Percentiles rank a stretch among this genome's conserved stretches.
Evolutionary conservation across 2,329 filamentous ascomycete species (phyloP).

Genomic region (Penicillium paneum): DNA sequence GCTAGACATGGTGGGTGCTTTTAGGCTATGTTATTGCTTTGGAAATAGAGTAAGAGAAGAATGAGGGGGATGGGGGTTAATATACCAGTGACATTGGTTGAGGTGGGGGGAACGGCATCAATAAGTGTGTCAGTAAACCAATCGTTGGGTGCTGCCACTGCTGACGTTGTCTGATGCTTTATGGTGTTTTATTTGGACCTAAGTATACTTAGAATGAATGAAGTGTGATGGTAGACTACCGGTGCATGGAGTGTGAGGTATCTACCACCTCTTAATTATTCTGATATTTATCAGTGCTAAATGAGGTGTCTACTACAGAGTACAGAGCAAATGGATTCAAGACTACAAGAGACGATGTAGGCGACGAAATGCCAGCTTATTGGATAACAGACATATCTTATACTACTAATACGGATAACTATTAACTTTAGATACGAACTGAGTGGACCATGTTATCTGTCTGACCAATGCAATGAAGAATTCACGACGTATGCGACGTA

Average conservation of each 20-base stretch:
- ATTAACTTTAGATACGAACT: not conserved
- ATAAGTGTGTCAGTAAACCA: not conserved
- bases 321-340: not conserved
- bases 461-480: not conserved
- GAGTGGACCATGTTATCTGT: not conserved
- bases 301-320: not conserved
- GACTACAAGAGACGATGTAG: not conserved
- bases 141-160: not conserved
- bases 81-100: not conserved
- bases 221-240: not conserved
- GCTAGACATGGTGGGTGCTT: constrained; percentile 15
- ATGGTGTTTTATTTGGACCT: not conserved
- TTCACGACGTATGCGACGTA: not conserved
- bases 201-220: not conserved
- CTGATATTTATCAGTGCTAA: not conserved
- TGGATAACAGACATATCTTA: not conserved
- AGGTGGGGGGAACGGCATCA: not conserved
- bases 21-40: not conserved
- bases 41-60: not conserved
- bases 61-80: not conserved
- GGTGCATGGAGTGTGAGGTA: not conserved
- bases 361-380: not conserved
- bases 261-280: not conserved
- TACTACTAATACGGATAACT: not conserved
- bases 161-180: too few species aligned